Percentiles rank a stretch among this genome's conserved stretches.
Evolutionary conservation across 2,329 filamentous ascomycete genomes (phyloP).

Genomic region (Diaporthe citri): DNA sequence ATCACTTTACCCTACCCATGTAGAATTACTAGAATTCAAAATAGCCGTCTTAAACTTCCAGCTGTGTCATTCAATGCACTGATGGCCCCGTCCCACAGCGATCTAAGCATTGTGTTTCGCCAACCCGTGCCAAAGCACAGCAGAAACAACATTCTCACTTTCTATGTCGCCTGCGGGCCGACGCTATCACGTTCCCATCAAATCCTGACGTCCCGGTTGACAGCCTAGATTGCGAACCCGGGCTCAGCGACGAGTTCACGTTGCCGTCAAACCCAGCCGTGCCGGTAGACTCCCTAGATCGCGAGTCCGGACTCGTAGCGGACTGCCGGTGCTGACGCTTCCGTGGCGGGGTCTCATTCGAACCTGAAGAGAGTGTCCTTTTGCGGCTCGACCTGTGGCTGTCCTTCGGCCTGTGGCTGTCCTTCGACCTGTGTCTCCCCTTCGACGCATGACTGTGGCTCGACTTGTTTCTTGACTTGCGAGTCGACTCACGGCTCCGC

Average conservation of each 20-base stretch:
- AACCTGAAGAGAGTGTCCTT: neutral
- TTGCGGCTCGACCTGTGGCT: neutral
- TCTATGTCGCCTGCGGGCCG: neutral
- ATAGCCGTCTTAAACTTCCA: no score
- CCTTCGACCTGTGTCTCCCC: neutral
- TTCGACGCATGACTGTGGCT: neutral
- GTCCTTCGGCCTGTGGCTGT: neutral
- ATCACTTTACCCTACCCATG: no score
- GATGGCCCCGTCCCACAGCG: neutral
- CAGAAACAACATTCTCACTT: no score
- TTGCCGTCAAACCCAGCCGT: neutral
- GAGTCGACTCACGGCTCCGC: neutral
- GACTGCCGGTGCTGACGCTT: neutral
- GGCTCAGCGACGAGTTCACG: neutral
- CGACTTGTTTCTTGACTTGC: neutral
- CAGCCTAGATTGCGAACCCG: no score
- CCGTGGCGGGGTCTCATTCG: no score
- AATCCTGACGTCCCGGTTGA: neutral
- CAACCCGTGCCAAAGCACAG: neutral
- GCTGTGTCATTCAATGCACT: neutral
- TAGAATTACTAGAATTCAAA: rapidly evolving
- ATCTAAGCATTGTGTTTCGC: no score
- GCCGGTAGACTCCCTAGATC: no score
- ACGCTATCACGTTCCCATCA: neutral
- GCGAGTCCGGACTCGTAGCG: no score